A percentile compares a stretch with the other conserved stretches of the same genome.
Conservation (phyloP, 23 red algal species). For the Gracilaria caudata region DNA sequence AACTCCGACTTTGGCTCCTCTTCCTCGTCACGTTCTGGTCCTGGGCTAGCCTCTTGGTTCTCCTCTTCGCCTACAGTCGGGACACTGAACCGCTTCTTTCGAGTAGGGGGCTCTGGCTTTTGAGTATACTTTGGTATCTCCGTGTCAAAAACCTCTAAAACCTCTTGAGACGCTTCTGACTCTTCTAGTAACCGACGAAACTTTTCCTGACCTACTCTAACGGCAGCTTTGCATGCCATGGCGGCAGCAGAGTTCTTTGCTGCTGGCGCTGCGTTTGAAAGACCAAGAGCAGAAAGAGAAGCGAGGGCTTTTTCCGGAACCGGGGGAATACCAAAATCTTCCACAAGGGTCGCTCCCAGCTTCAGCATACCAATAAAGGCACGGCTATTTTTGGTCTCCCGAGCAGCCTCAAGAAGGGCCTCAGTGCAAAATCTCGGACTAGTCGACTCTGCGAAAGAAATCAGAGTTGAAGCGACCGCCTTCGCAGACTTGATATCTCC, state of each 20-base stretch:
- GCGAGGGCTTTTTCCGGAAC: conserved; percentile 36
- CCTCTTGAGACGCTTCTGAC: conserved; percentile 16
- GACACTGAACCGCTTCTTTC: conserved; percentile 26
- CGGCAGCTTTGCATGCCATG: conserved; percentile 51
- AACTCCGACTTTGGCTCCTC: conserved; percentile 11
- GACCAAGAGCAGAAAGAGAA: conserved; percentile 18
- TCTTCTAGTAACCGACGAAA: conserved; percentile 35
- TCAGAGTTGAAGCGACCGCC: conserved; percentile 31
- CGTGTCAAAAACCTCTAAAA: conserved; percentile 48
- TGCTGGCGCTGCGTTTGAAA: conserved; percentile 54
- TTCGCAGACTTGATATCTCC: conserved; percentile 76
- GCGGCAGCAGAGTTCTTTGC: conserved; percentile 51
- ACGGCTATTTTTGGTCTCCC: conserved; percentile 71
- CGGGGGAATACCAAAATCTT: conserved; percentile 72
- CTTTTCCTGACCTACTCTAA: conserved; percentile 33
- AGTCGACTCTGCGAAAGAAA: conserved; percentile 57
- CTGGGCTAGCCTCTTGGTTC: not conserved
- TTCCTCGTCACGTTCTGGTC: conserved; percentile 1
- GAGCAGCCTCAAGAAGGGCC: conserved; percentile 36
- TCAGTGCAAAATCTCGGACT: conserved; percentile 55
- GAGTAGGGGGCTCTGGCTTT: conserved; percentile 57
- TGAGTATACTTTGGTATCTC: conserved; percentile 59
- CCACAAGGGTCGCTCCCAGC: conserved; percentile 42
- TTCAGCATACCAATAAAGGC: conserved; percentile 74
- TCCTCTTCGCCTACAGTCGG: not conserved